phyloP scores from a whole-genome alignment of 495 filamentous ascomycete genomes.

The Lasiosphaeria hispida region DNA sequence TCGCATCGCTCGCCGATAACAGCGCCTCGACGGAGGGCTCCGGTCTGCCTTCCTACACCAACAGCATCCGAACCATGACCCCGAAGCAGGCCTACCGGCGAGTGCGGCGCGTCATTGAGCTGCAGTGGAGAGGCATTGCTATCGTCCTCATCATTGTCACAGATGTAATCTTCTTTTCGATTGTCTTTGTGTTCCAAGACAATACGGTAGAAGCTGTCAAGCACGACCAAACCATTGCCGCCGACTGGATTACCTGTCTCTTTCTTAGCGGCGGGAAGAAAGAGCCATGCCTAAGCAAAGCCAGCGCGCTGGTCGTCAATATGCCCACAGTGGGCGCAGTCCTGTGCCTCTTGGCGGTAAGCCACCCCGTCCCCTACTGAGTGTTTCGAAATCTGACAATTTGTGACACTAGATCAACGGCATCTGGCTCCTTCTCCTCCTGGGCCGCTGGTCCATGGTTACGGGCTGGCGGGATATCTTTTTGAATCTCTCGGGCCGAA shows the following conservation, averaged over 20 bases:
- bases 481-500: slow-evolving; percentile 37
- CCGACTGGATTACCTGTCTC: slow-evolving; percentile 71
- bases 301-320: slow-evolving; percentile 59
- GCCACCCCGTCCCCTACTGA: slow-evolving; percentile 20
- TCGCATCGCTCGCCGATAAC: slow-evolving; percentile 76
- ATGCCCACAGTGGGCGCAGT: slow-evolving; percentile 78
- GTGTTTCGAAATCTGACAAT: slow-evolving; percentile 14
- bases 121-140: slow-evolving; percentile 90
- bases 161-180: slow-evolving; percentile 87
- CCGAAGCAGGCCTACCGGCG: slow-evolving; percentile 86
- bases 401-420: slow-evolving; percentile 61
- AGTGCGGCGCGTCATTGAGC: slow-evolving; percentile 76
- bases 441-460: slow-evolving; percentile 79
- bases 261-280: slow-evolving; percentile 57
- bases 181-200: slow-evolving; percentile 86
- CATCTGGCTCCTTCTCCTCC: slow-evolving; percentile 77
- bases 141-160: slow-evolving; percentile 83
- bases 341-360: slow-evolving; percentile 75
- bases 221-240: slow-evolving; percentile 51
- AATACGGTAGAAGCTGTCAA: slow-evolving; percentile 57
- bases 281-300: slow-evolving; percentile 58
- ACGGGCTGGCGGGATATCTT: slow-evolving; percentile 76
- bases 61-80: slow-evolving; percentile 77
- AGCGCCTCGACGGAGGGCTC: slow-evolving; percentile 67
- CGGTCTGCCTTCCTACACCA: slow-evolving; percentile 71